Evolutionary conservation across 495 filamentous ascomycete species (phyloP), one percentile per base, ranked within the genome.

Genomic region (Penicillium silybi): DNA sequence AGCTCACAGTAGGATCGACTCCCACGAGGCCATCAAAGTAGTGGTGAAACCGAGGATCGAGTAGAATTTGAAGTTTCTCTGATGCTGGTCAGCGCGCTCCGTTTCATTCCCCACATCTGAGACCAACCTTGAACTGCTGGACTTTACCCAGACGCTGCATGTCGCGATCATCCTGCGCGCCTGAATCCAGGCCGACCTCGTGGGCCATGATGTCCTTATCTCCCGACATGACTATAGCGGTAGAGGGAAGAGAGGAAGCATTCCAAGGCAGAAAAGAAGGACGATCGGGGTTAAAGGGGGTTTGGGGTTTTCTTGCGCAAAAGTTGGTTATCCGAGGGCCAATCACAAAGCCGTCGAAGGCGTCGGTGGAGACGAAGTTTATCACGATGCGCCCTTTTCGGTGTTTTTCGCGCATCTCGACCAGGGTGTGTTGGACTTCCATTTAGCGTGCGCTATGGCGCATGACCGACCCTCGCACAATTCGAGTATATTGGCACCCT

Each of bases 1-100:
- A 6, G 9, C 64, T 62, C 47, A 67, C 64, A 72, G 64, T 23
- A 74, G 44, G 38, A 74, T 66, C 13, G 67, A 72, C 46, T 80
- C 75, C 75, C 75, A 80, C 15, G 72, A 75, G 5, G 71, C 68
- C 63, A 77, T 73, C 23, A 80, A 52, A 1, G 74, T 74, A 15
- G 70, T 74, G 19, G 70, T 70, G 53, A 77, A 78, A 7, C 72
- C 71, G 8, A 78, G 53, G 13, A 77, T 77, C 0, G 76, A 74
- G 6, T 73, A 56, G 29, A 76, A 76, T 8, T 67, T 64, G 53
- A 77, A 75, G 41, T 74, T 76, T 46, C 76, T 64, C 67, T 72
- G 16, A 22, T 23, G 22, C 18, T 46, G 51, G 46, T 63, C 47
- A 58, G 50, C 17, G 35, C 20, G 10, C 20, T 26, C 20, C 39